Percentiles rank a stretch among this genome's conserved stretches.
These are phyloP conservation scores for Spergularia bocconei DNA, from an alignment of 148 eudicot species.

Conservation along the genomic window DNA sequence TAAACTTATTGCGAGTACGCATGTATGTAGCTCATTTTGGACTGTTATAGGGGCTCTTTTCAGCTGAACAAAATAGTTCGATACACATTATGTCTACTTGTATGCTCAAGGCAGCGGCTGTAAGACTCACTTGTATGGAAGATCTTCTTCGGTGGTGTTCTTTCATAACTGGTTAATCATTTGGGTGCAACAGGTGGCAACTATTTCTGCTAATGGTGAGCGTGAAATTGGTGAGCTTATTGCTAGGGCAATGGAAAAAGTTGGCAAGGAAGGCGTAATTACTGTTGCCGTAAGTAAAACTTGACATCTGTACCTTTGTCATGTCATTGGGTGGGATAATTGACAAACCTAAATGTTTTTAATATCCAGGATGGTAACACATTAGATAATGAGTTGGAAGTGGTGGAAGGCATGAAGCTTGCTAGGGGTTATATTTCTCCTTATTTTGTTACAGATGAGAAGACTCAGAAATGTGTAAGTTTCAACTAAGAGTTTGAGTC, in stretches of 20 bases:
- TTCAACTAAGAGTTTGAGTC: background rate
- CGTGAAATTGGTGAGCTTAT: conserved; percentile 86
- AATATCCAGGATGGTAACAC: conserved; percentile 79
- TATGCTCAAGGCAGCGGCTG: background rate
- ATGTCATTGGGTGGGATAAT: conserved; percentile 2
- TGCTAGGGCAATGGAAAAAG: conserved; percentile 95
- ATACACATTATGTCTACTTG: background rate
- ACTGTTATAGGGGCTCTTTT: background rate
- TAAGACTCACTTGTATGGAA: too few relatives aligned
- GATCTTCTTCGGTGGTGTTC: background rate
- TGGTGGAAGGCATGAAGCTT: conserved; percentile 98
- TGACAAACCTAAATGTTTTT: conserved; percentile 9
- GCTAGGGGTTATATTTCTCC: conserved; percentile 95
- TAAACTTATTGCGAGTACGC: conserved; percentile 19
- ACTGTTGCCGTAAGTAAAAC: conserved; percentile 73
- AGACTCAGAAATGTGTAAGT: conserved; percentile 88
- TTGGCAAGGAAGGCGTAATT: conserved; percentile 94
- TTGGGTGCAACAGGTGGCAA: conserved; percentile 59
- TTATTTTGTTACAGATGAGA: conserved; percentile 77
- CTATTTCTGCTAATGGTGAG: conserved; percentile 95
- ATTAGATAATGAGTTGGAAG: conserved; percentile 83
- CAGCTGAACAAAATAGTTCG: background rate
- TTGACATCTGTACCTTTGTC: conserved; percentile 3
- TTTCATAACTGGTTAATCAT: background rate
- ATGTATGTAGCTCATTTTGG: background rate